Base-by-base conservation (phyloP, 495 filamentous ascomycete genomes). In the Hypoxylon lienhwacheense region DNA sequence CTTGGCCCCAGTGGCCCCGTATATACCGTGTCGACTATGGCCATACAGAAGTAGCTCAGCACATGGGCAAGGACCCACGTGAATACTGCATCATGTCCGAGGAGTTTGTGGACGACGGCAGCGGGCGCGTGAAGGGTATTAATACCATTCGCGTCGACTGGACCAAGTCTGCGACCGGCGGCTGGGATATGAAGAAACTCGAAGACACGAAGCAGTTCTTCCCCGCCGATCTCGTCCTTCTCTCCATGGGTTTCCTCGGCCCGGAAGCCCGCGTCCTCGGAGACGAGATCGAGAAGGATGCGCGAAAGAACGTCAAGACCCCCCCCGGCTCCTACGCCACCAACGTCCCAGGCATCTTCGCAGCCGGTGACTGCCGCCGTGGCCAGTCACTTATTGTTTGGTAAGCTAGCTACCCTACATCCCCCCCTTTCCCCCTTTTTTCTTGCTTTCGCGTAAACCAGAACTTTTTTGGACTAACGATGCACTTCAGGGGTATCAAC, bases 1-100 rank as follows among this genome's bases (percentile, higher is more conserved):
- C 93, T 40, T 99, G 93, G 93, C 93, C 93, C 0, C 95, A 97
- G 74, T 99, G 93, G 93, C 93, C 93, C 16, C 89, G 92, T 64
- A 93, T 99, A 72, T 97, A 97, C 80, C 90, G 93, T 65, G 85
- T 97, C 35, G 93, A 99, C 70, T 99, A 99, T 63, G 93, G 93
- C 39, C 93, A 99, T 77, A 83, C 86, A 1, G 93, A 99, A 68
- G 93, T 99, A 53, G 91, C 93, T 72, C 92, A 95, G 52, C 93
- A 97, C 73, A 90, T 91, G 81, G 93, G 95, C 73, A 91, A 91
- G 68, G 93, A 99, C 66, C 93, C 93, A 32, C 90, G 93, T 56
- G 93, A 99, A 76, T 99, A 86, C 79, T 97, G 93, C 77, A 89
- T 99, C 71, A 96, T 97, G 91, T 95, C 89, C 14, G 91, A 93